Percentiles rank a stretch among this genome's conserved stretches.
phyloP scores from a whole-genome alignment of 371 early-diverging fungal genomes.

The Dentiscutata heterogama region DNA sequence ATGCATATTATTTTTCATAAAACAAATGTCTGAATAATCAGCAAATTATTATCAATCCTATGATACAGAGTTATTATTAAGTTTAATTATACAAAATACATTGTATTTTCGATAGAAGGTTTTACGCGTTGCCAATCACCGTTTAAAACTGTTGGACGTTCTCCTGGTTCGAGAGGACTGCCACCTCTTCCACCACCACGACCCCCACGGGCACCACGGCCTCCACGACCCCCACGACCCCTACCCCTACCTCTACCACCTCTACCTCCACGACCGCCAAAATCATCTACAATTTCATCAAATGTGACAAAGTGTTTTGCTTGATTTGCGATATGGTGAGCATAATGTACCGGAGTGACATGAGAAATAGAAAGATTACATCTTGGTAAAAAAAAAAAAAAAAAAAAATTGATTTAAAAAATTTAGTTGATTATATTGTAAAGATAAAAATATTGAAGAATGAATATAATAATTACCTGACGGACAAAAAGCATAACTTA shows the following conservation, averaged over 20 bases:
- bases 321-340: slow-evolving; percentile 14
- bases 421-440: neutral
- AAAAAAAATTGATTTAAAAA: neutral
- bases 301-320: neutral
- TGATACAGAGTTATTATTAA: too few relatives aligned
- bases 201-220: neutral
- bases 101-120: neutral
- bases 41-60: too few relatives aligned
- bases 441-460: neutral
- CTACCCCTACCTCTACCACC: neutral
- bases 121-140: neutral
- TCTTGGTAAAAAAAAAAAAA: too few relatives aligned
- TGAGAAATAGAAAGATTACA: slow-evolving; percentile 4
- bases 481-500: slow-evolving; percentile 90
- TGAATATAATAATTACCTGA: slow-evolving; percentile 46
- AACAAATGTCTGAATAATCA: too few relatives aligned
- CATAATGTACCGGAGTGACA: neutral
- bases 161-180: neutral
- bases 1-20: too few relatives aligned
- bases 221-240: neutral
- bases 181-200: neutral
- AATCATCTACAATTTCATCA: neutral
- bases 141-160: neutral
- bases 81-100: neutral
- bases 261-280: neutral